Percentiles rank a stretch among this genome's conserved stretches.
phyloP scores from a whole-genome alignment of 2,329 filamentous ascomycete genomes.

The Monilinia fructigena region DNA sequence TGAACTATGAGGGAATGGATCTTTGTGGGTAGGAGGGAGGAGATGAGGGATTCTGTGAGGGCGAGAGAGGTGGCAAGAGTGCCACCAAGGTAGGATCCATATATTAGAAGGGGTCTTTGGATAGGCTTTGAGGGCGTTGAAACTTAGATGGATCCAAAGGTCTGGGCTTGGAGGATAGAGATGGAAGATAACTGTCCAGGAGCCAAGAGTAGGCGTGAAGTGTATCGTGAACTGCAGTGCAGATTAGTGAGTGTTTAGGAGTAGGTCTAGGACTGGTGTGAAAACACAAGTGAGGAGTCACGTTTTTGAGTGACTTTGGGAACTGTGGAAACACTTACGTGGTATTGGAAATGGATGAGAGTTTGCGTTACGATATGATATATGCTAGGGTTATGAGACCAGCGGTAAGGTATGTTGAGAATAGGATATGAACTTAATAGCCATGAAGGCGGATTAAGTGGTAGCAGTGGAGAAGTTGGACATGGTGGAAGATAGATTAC shows the following conservation, averaged over 20 bases:
- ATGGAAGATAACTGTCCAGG: conserved; percentile 27
- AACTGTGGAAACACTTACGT: conserved; percentile 7
- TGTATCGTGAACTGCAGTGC: conserved; percentile 57
- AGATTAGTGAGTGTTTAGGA: conserved; percentile 39
- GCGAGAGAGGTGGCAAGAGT: conserved; percentile 56
- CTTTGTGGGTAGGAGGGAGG: conserved; percentile 41
- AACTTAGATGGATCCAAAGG: not conserved
- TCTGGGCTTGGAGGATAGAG: conserved; percentile 18
- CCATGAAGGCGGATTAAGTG: conserved; percentile 43
- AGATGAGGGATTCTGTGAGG: conserved; percentile 52
- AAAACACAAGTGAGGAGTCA: not conserved
- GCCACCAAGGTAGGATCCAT: conserved; percentile 58
- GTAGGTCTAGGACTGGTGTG: not conserved
- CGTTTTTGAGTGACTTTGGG: not conserved
- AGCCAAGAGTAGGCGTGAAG: conserved; percentile 49
- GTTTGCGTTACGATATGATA: conserved; percentile 5
- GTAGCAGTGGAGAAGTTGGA: conserved; percentile 43
- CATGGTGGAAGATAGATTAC: conserved; percentile 56
- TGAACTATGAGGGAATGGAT: conserved; percentile 52
- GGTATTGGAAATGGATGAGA: conserved; percentile 18
- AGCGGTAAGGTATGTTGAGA: conserved; percentile 60
- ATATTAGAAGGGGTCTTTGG: conserved; percentile 45
- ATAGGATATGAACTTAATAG: conserved; percentile 42
- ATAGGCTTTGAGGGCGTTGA: conserved; percentile 29
- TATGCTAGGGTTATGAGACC: conserved; percentile 42